A percentile compares a stretch with the other conserved stretches of the same genome.
Conservation (phyloP, 106 monocot species). For the Dendrobium huoshanense region DNA sequence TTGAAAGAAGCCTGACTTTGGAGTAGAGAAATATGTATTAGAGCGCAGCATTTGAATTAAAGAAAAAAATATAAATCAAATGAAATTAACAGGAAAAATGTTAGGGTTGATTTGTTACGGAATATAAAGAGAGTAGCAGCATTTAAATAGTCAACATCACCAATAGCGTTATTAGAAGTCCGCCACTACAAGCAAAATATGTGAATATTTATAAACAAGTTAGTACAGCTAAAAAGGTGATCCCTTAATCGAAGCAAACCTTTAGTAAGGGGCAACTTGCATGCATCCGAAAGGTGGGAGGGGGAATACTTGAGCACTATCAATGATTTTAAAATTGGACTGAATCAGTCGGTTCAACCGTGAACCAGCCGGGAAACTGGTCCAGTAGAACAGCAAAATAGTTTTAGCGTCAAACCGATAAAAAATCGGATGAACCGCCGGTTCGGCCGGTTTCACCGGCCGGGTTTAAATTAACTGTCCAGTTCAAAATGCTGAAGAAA, state of each 20-base stretch:
- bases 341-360: too few species aligned
- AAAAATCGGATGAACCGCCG: too few species aligned
- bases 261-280: too few species aligned
- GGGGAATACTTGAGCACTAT: too few species aligned
- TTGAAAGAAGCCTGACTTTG: slow-evolving; percentile 73
- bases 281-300: too few species aligned
- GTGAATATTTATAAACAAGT: background rate
- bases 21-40: background rate
- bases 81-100: background rate
- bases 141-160: background rate
- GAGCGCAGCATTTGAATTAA: background rate
- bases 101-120: background rate
- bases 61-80: background rate
- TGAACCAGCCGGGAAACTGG: too few species aligned
- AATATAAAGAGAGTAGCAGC: background rate
- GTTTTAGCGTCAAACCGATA: too few species aligned
- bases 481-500: too few species aligned
- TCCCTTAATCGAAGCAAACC: background rate
- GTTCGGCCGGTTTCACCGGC: too few species aligned
- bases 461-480: too few species aligned
- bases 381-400: too few species aligned
- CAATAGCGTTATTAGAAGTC: background rate
- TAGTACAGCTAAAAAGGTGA: background rate
- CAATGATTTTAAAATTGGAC: too few species aligned
- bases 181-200: background rate